A percentile compares a stretch with the other conserved stretches of the same genome.
Evolutionary conservation across 495 filamentous ascomycete species (phyloP).

Genomic region (Penicillium desertorum): DNA sequence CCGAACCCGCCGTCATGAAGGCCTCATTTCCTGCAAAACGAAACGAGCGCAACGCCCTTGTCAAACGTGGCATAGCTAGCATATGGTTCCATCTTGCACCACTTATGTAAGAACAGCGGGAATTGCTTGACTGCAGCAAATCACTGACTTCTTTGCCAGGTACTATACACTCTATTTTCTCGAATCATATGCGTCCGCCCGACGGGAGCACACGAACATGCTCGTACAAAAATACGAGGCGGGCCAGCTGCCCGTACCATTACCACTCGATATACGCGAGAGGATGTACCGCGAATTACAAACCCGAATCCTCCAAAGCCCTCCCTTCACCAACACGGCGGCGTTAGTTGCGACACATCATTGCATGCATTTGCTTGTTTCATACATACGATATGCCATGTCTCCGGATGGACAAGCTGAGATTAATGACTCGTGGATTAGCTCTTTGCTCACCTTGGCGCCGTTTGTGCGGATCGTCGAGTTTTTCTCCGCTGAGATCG

Average conservation of each 20-base stretch:
- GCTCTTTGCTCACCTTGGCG: slow-evolving; percentile 44
- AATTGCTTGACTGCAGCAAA: background rate
- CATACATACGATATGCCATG: slow-evolving; percentile 42
- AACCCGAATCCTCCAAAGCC: slow-evolving; percentile 40
- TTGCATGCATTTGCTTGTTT: slow-evolving; percentile 46
- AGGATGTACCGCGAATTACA: slow-evolving; percentile 43
- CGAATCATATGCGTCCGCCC: slow-evolving; percentile 40
- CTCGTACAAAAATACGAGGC: slow-evolving; percentile 45
- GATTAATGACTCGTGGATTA: slow-evolving; percentile 46
- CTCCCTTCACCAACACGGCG: slow-evolving; percentile 45
- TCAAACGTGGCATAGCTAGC: slow-evolving; percentile 35
- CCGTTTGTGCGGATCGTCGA: slow-evolving; percentile 44
- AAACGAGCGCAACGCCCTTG: slow-evolving; percentile 34
- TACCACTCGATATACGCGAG: slow-evolving; percentile 36
- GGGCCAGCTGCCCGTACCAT: slow-evolving; percentile 39
- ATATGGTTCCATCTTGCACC: slow-evolving; percentile 45
- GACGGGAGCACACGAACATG: slow-evolving; percentile 44
- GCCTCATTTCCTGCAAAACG: slow-evolving; percentile 34
- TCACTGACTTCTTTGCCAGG: slow-evolving; percentile 22
- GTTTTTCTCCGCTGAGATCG: slow-evolving; percentile 50
- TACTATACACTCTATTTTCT: slow-evolving; percentile 47
- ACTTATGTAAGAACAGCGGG: slow-evolving; percentile 34
- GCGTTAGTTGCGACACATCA: slow-evolving; percentile 48
- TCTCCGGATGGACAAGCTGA: slow-evolving; percentile 27
- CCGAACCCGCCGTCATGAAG: slow-evolving; percentile 34